These are phyloP conservation scores for Salix exigua DNA, from an alignment of 345 rosid genomes.

Conservation along the genomic window DNA sequence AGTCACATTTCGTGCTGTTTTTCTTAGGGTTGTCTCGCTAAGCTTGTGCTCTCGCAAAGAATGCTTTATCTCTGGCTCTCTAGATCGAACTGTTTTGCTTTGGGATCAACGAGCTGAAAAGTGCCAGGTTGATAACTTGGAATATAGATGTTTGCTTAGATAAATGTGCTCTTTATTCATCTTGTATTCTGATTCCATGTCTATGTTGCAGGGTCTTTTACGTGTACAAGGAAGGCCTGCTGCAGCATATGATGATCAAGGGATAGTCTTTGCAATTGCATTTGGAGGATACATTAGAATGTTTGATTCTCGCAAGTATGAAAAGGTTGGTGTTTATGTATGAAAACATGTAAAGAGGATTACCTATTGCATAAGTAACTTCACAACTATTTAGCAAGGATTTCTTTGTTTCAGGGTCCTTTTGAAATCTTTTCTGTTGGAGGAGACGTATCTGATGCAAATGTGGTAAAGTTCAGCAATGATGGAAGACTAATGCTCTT, in stretches of 20 bases:
- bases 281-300: slow-evolving; percentile 89
- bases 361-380: not conserved
- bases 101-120: slow-evolving; percentile 98
- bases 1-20: slow-evolving; percentile 2
- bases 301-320: slow-evolving; percentile 92
- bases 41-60: slow-evolving; percentile 85
- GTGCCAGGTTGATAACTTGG: slow-evolving; percentile 62
- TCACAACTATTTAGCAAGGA: not conserved
- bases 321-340: slow-evolving; percentile 54
- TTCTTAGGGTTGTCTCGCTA: slow-evolving; percentile 80
- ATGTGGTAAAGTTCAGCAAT: slow-evolving; percentile 82
- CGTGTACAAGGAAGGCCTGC: slow-evolving; percentile 82
- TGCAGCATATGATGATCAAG: slow-evolving; percentile 92
- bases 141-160: not conserved
- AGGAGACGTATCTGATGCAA: slow-evolving; percentile 78
- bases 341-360: slow-evolving; percentile 3
- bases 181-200: not conserved
- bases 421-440: slow-evolving; percentile 86
- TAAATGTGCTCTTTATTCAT: not conserved
- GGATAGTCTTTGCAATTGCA: slow-evolving; percentile 81
- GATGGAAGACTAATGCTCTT: slow-evolving; percentile 93
- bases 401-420: slow-evolving; percentile 56
- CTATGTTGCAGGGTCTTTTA: slow-evolving; percentile 23
- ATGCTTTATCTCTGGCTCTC: slow-evolving; percentile 87
- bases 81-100: slow-evolving; percentile 91